Evolutionary conservation across 768 basidiomycete species (phyloP).

Genomic region (Russula dissimulans): DNA sequence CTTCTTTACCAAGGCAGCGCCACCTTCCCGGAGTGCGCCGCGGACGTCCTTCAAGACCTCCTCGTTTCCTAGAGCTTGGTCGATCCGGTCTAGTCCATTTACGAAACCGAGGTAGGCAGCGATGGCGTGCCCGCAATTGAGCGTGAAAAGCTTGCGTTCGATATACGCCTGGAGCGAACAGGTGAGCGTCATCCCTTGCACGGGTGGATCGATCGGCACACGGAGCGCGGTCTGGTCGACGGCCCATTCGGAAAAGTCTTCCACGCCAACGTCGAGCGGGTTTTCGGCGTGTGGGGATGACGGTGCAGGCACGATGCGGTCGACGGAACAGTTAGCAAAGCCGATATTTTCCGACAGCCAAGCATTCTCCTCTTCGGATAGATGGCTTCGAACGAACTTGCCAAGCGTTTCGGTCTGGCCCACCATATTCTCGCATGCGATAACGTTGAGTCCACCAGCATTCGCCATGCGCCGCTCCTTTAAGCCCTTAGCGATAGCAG

Average conservation of each 20-base stretch:
- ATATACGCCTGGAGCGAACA: conserved; percentile 29
- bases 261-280: conserved; percentile 32
- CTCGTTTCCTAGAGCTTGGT: conserved; percentile 26
- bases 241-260: conserved; percentile 35
- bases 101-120: conserved; percentile 33
- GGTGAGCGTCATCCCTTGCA: conserved; percentile 27
- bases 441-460: conserved; percentile 26
- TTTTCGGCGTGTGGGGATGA: conserved; percentile 11
- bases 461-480: conserved; percentile 22
- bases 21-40: conserved; percentile 30
- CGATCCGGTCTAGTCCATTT: conserved; percentile 26
- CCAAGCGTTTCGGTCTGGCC: conserved; percentile 28
- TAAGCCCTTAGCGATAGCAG: conserved; percentile 28
- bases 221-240: conserved; percentile 29
- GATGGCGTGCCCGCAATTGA: conserved; percentile 35
- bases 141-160: conserved; percentile 36
- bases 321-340: conserved; percentile 35
- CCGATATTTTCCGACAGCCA: conserved; percentile 28
- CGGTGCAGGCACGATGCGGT: conserved; percentile 29
- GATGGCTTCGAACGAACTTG: conserved; percentile 24
- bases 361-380: conserved; percentile 25
- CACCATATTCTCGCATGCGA: conserved; percentile 36
- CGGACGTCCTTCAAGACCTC: conserved; percentile 26
- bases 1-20: conserved; percentile 29
- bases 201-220: conserved; percentile 22